Evolutionary conservation across 169 alveolate species (phyloP).

Genomic region (Eimeria praecox): DNA sequence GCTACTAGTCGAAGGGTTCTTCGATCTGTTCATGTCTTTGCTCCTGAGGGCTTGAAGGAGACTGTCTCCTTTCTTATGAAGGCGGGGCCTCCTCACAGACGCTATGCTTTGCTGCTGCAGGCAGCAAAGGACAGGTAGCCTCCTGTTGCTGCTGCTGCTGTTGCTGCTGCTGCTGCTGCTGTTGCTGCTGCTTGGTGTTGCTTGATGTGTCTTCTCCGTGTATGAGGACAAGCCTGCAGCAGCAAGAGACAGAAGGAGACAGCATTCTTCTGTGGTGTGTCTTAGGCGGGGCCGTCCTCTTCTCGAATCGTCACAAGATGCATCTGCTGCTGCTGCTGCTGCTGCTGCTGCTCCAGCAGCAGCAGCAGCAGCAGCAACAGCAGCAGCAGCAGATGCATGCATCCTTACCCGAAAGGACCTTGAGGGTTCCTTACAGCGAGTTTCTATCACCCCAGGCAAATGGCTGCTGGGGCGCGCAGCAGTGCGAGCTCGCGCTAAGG

Average conservation of each 20-base stretch:
- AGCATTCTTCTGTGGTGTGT: not conserved
- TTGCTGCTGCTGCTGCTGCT: not conserved
- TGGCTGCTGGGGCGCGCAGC: slow-evolving; percentile 65
- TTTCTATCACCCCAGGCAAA: not conserved
- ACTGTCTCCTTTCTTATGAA: not conserved
- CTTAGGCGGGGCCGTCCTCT: slow-evolving; percentile 18
- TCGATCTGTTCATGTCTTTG: not conserved
- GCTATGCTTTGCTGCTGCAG: slow-evolving; percentile 57
- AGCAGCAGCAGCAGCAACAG: slow-evolving; percentile 3
- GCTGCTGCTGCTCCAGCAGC: slow-evolving; percentile 34
- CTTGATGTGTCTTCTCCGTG: not conserved
- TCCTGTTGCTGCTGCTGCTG: not conserved
- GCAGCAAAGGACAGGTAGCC: slow-evolving; percentile 39
- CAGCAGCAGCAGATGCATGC: slow-evolving; percentile 9
- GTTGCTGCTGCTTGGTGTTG: slow-evolving; percentile 4
- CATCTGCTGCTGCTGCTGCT: slow-evolving; percentile 6
- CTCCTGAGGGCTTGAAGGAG: slow-evolving; percentile 32
- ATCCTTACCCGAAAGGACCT: slow-evolving; percentile 9
- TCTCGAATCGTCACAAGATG: not conserved
- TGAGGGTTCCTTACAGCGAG: slow-evolving; percentile 27
- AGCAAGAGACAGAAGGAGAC: slow-evolving; percentile 1
- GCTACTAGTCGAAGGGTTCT: slow-evolving; percentile 49
- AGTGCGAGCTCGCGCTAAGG: not conserved
- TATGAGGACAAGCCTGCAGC: not conserved
- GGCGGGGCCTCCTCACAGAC: slow-evolving; percentile 31